Conservation (phyloP, 352 stramenopile genomes). For the Globisporangium apiculatum region DNA sequence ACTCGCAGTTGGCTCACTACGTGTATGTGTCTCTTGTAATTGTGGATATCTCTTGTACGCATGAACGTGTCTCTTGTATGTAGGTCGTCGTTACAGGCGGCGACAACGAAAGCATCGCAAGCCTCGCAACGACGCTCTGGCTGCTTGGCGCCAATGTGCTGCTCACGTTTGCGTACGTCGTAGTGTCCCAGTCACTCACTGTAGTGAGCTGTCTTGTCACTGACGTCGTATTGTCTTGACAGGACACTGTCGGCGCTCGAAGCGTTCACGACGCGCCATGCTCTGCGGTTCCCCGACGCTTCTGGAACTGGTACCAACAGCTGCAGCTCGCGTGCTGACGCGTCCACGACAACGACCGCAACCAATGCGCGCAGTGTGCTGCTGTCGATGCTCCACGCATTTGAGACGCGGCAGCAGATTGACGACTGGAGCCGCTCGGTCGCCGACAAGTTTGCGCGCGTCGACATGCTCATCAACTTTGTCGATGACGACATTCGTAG, state of each 20-base stretch:
- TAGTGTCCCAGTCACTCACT: neutral
- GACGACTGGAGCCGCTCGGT: slow-evolving; percentile 53
- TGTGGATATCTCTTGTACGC: neutral
- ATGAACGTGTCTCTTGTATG: slow-evolving; percentile 10
- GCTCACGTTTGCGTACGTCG: slow-evolving; percentile 52
- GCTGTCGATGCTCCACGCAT: slow-evolving; percentile 40
- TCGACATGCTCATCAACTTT: slow-evolving; percentile 71
- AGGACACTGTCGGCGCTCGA: slow-evolving; percentile 39
- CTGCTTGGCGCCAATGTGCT: slow-evolving; percentile 57
- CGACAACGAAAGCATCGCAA: slow-evolving; percentile 38
- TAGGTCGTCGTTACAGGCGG: slow-evolving; percentile 62
- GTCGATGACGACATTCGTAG: slow-evolving; percentile 16
- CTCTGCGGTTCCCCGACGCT: slow-evolving; percentile 38
- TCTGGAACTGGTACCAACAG: too few species aligned
- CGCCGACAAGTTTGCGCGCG: slow-evolving; percentile 43
- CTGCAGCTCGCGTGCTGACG: slow-evolving; percentile 1
- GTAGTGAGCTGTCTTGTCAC: too few species aligned
- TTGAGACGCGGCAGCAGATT: slow-evolving; percentile 40
- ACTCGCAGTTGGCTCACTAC: neutral
- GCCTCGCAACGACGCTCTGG: slow-evolving; percentile 55
- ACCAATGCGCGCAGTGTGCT: slow-evolving; percentile 42
- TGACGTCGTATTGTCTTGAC: neutral
- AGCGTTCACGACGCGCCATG: slow-evolving; percentile 45
- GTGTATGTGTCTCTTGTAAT: too few species aligned
- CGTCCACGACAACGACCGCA: neutral